These are phyloP conservation scores for Sanghuangporus weigelae DNA, from an alignment of 1,284 basidiomycete genomes.

Conservation along the genomic window DNA sequence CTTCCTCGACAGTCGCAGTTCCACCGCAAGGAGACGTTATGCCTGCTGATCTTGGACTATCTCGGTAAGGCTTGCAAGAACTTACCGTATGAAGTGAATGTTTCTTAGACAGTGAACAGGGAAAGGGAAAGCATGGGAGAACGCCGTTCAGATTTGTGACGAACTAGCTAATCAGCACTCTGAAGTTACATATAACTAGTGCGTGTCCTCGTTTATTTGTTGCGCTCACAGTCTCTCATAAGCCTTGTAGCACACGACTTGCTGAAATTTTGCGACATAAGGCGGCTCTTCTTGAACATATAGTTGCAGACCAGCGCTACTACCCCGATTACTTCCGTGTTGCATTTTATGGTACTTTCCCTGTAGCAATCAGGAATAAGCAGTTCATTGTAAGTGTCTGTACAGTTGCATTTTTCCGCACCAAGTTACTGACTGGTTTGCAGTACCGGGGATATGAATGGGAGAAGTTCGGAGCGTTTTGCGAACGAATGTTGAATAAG, in stretches of 20 bases:
- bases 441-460: conserved; percentile 88
- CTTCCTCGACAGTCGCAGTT: conserved; percentile 92
- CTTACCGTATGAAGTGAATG: conserved; percentile 4
- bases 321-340: conserved; percentile 93
- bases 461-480: conserved; percentile 87
- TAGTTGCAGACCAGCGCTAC: conserved; percentile 76
- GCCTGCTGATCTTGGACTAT: conserved; percentile 82
- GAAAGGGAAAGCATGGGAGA: conserved; percentile 95
- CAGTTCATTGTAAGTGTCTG: conserved; percentile 70
- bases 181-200: conserved; percentile 88
- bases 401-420: neutral
- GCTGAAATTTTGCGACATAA: conserved; percentile 84
- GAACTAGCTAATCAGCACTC: conserved; percentile 84
- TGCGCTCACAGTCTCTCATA: neutral
- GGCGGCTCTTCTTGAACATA: conserved; percentile 78
- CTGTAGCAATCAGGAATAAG: conserved; percentile 76
- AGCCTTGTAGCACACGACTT: conserved; percentile 54
- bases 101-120: conserved; percentile 38
- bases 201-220: conserved; percentile 27
- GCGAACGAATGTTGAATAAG: conserved; percentile 90
- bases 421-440: conserved; percentile 13
- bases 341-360: conserved; percentile 90
- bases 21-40: conserved; percentile 88
- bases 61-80: conserved; percentile 47
- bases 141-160: conserved; percentile 88